phyloP scores from a whole-genome alignment of 176 grass and related monocot genomes.

The Musa schizocarpa region DNA sequence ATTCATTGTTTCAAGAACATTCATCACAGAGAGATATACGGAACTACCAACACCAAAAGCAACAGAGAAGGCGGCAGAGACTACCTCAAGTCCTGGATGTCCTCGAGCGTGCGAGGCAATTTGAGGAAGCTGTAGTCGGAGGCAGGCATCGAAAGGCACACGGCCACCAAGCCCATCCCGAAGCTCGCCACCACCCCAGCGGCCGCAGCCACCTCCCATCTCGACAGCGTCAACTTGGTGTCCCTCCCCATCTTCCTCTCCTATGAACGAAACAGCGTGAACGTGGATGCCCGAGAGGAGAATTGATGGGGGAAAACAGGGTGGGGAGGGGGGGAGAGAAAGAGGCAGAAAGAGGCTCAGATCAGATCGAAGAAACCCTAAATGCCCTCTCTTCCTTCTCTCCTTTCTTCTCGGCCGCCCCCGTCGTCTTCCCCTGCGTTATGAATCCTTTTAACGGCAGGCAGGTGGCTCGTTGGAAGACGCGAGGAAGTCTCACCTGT shows the following conservation, averaged over 20 bases:
- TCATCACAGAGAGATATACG: not conserved
- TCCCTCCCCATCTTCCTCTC: conserved; percentile 30
- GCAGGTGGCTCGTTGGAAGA: no score
- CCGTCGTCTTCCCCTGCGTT: no score
- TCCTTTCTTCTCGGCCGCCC: no score
- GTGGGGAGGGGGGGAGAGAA: no score
- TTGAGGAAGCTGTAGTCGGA: conserved; percentile 22
- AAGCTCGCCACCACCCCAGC: conserved; percentile 48
- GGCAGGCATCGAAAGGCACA: conserved; percentile 78
- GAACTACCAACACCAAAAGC: conserved; percentile 6
- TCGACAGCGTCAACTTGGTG: conserved; percentile 53
- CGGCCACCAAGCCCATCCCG: conserved; percentile 56
- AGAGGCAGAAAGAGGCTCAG: no score
- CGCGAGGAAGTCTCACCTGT: no score
- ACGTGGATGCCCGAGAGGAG: no score
- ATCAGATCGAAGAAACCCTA: no score
- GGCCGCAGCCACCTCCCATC: conserved; percentile 44
- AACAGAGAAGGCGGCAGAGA: conserved; percentile 7
- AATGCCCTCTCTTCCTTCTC: no score
- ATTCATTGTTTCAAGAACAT: not conserved
- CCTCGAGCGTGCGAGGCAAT: conserved; percentile 23
- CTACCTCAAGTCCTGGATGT: conserved; percentile 83
- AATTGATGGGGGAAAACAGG: no score
- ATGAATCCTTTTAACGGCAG: no score
- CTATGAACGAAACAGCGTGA: no score